Evolutionary conservation across 805 yeast species (phyloP), one percentile per base, ranked within the genome.

Genomic region (Teunomyces stri): DNA sequence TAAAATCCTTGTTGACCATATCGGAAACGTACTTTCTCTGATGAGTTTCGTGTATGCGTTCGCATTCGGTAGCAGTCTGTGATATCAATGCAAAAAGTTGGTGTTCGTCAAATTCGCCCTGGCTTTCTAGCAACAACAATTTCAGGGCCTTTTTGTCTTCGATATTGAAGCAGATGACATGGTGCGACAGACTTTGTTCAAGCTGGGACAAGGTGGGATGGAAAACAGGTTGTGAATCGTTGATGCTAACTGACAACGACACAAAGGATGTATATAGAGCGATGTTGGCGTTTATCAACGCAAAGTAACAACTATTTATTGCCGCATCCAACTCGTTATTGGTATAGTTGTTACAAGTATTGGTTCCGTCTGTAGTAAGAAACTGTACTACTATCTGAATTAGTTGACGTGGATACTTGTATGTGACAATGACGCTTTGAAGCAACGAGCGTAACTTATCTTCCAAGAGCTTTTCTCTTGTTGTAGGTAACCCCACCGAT

Each of bases 241-340:
- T 62, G 57, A 20, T 57, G 6, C 77, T 73, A n/a, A 82, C 61
- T 4, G 82, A 68, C 0, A 78, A 68, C 13, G 90, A 80, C 0
- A 80, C 75, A 56, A 84, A 83, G 0, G 90, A 78, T n/a, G 77
- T 66, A 42, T 74, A 70, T 45, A 92, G 64, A 0, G 89, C 85
- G 15, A 91, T 74, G 40, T 88, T 89, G 5, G 96, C 86, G 63
- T 90, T 92, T 1, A 90, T 63, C 38, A 92, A 74, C 0, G 97
- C 96, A 52, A 87, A 66, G 52, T 74, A 82, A 1, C 84, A 69
- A 2, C 89, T 84, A 62, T 94, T 92, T 34, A 92, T 74, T 18
- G 86, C 84, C 1, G 84, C 82, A 44, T 82, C 77, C 37, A 88
- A 64, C 59, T 87, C 89, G 46, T 76, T 74, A 36, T 71, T 63